A percentile compares a stretch with the other conserved stretches of the same genome.
These are phyloP conservation scores for Elsinoe australis DNA, from an alignment of 2,329 filamentous ascomycete species.

Conservation along the genomic window DNA sequence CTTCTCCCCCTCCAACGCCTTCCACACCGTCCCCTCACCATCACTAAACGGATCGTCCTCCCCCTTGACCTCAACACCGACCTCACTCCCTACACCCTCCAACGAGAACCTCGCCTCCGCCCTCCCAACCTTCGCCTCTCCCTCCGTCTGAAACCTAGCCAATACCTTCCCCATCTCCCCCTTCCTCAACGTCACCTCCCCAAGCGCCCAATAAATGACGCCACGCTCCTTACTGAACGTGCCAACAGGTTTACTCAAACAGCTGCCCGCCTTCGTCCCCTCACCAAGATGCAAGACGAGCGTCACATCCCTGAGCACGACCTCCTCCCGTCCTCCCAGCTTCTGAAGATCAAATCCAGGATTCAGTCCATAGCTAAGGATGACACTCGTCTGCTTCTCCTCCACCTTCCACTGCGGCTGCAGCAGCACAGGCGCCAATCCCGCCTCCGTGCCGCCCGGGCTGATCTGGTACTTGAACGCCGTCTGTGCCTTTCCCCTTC, in stretches of 20 bases:
- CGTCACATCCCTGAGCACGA: constrained; percentile 66
- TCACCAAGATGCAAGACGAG: constrained; percentile 64
- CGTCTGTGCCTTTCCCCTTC: constrained; percentile 54
- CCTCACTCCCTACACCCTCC: constrained; percentile 50
- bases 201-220: constrained; percentile 71
- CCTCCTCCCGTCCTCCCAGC: constrained; percentile 24
- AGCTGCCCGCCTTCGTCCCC: constrained; percentile 53
- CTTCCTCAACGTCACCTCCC: constrained; percentile 59
- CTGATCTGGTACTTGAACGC: constrained; percentile 92
- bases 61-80: constrained; percentile 55
- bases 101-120: constrained; percentile 81
- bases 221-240: constrained; percentile 70
- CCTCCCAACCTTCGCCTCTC: constrained; percentile 61
- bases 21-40: constrained; percentile 16
- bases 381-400: constrained; percentile 74
- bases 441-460: constrained; percentile 51
- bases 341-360: no score
- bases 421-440: constrained; percentile 65
- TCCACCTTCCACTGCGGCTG: constrained; percentile 76
- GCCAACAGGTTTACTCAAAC: constrained; percentile 71
- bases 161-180: constrained; percentile 64
- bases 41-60: constrained; percentile 30
- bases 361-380: constrained; percentile 79
- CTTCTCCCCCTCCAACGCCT: constrained; percentile 8
- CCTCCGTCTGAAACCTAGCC: constrained; percentile 70